Conservation (phyloP, 2,329 filamentous ascomycete genomes). For the Colletotrichum orchidophilum region DNA sequence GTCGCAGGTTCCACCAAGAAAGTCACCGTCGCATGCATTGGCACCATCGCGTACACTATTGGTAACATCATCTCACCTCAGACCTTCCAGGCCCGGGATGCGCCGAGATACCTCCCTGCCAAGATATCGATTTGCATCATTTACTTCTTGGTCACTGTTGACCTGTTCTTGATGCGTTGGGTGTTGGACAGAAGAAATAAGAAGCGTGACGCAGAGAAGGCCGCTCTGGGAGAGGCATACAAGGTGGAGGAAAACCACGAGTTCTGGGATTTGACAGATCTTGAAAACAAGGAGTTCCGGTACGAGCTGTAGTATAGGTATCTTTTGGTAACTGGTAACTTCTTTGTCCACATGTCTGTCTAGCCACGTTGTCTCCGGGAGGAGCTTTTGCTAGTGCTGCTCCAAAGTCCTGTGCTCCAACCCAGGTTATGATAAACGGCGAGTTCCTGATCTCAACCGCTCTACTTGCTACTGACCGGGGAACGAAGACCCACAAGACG, state of each 20-base stretch:
- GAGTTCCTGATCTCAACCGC: too few relatives aligned
- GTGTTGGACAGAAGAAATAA: constrained; percentile 45
- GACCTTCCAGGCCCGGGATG: constrained; percentile 59
- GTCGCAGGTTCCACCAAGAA: constrained; percentile 60
- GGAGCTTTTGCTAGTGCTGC: too few relatives aligned
- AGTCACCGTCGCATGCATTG: constrained; percentile 64
- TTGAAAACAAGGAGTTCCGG: constrained; percentile 72
- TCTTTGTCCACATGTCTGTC: too few relatives aligned
- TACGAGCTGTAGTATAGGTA: constrained; percentile 1
- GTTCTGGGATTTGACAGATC: constrained; percentile 71
- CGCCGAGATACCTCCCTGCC: constrained; percentile 61
- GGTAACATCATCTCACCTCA: constrained; percentile 67
- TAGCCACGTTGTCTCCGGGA: too few relatives aligned
- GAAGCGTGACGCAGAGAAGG: constrained; percentile 38
- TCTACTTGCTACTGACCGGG: too few relatives aligned
- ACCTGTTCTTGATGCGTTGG: constrained; percentile 50
- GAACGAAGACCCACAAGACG: too few relatives aligned
- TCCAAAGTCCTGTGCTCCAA: too few relatives aligned
- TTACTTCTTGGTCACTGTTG: constrained; percentile 58
- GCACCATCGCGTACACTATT: constrained; percentile 65
- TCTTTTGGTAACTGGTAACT: neutral
- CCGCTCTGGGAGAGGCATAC: constrained; percentile 62
- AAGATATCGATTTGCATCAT: constrained; percentile 67
- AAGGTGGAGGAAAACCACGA: constrained; percentile 58
- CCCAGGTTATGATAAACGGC: too few relatives aligned